Evolutionary conservation across 2,329 filamentous ascomycete genomes (phyloP).

Genomic region (Coniella vitis): DNA sequence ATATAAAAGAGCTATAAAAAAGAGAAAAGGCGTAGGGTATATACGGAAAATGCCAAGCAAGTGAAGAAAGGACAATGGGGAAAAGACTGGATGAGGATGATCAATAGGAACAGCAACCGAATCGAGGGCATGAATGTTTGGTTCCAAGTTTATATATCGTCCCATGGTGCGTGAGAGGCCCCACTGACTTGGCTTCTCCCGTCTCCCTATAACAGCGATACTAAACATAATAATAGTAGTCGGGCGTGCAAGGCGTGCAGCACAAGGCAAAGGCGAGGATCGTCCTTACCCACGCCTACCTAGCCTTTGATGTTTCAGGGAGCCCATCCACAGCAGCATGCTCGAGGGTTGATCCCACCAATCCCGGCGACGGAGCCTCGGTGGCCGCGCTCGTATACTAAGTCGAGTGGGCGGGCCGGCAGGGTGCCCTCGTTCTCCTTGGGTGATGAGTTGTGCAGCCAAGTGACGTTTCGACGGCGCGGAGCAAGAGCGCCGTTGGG

Average conservation of each 20-base stretch:
- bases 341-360: constrained; percentile 12
- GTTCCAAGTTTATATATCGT: neutral
- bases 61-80: neutral
- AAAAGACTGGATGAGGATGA: neutral
- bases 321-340: constrained; percentile 1
- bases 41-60: too few relatives aligned
- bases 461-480: too few relatives aligned
- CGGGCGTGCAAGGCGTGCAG: too few relatives aligned
- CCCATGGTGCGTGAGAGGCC: too few relatives aligned
- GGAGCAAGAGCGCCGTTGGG: too few relatives aligned
- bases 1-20: neutral
- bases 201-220: too few relatives aligned
- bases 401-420: neutral
- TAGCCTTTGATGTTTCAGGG: constrained; percentile 11
- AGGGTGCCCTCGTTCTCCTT: too few relatives aligned
- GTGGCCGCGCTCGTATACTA: constrained; percentile 3
- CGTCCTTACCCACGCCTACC: neutral
- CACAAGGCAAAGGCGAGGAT: neutral
- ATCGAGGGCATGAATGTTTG: neutral
- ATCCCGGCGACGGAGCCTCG: constrained; percentile 8
- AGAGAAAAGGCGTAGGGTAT: neutral
- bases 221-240: too few relatives aligned
- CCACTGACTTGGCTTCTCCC: too few relatives aligned
- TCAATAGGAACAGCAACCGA: neutral
- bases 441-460: too few relatives aligned